Base-by-base conservation (phyloP, 2,329 filamentous ascomycete genomes). In the Ascochyta rabiei region DNA sequence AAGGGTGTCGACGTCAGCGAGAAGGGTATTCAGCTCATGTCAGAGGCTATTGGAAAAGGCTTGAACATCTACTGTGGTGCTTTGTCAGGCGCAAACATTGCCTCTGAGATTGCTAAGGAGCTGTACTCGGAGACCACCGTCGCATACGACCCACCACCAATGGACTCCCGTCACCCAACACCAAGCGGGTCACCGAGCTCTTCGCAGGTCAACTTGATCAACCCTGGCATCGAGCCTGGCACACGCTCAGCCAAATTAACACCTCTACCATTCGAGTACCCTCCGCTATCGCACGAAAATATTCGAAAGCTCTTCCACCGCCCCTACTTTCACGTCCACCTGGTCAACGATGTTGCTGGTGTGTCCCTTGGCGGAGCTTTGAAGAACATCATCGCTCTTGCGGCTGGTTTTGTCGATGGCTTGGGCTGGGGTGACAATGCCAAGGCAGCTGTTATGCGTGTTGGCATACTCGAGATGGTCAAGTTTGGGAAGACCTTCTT, bases 91-190 rank as follows among this genome's bases (percentile, higher is more conserved):
- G 95, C 95, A 68, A 99, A 99, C 80, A 95, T 99, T 69, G 95
- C 96, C 44, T 90, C 84, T 63, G 96, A 99, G 76, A 95, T 99
- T 68, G 95, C 95, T 1, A 85, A 87, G 64, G 95, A 97, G 81
- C 96, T 97, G 76, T 98, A 91, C 84, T 96, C 90, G 57, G 95
- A 98, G 79, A 98, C 95, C 2, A 99, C 93, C 19, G 88, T 99
- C 56, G 95, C 93, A 41, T 99, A 99, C 76, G 92, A 96, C 70
- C 93, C 95, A 21, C 95, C 95, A 0, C 84, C 86, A 15, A 86
- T 96, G 80, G 93, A 98, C 77, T 95, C 89, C 66, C 86, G 89
- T 67, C 86, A 87, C 37, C 87, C 90, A 1, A 88, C 89, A 77
- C 77, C 83, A 57, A 74, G 80, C 42, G 73, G 69, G 34, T 79